Percentiles rank a stretch among this genome's conserved stretches.
Conservation (phyloP, 2,329 filamentous ascomycete genomes). For the Colletotrichum coccodes region DNA sequence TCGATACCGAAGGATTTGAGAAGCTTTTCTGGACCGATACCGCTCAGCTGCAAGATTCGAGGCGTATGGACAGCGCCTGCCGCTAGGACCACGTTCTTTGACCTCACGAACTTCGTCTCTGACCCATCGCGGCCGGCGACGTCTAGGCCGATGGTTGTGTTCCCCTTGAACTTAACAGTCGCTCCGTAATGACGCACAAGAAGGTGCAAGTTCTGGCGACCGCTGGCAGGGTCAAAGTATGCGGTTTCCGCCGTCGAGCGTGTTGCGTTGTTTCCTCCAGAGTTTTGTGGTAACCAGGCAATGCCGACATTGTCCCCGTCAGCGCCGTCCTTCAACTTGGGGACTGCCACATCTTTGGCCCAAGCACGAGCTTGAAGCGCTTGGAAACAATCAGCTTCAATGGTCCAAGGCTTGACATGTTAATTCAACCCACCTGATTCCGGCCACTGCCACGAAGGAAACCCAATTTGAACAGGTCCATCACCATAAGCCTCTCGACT, state of each 20-base stretch:
- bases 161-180: slow-evolving; percentile 41
- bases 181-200: slow-evolving; percentile 37
- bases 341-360: slow-evolving; percentile 31
- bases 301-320: slow-evolving; percentile 37
- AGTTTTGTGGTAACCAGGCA: slow-evolving; percentile 37
- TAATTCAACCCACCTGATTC: slow-evolving; percentile 26
- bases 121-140: slow-evolving; percentile 28
- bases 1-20: slow-evolving; percentile 56
- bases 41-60: slow-evolving; percentile 65
- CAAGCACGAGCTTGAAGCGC: slow-evolving; percentile 32
- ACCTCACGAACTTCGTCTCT: slow-evolving; percentile 11
- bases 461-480: slow-evolving; percentile 37
- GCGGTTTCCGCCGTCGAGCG: slow-evolving; percentile 37
- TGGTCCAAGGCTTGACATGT: accelerated
- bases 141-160: slow-evolving; percentile 46
- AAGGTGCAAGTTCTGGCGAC: slow-evolving; percentile 35
- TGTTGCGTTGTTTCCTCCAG: slow-evolving; percentile 33
- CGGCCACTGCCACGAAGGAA: slow-evolving; percentile 39
- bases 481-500: slow-evolving; percentile 11
- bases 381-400: not conserved
- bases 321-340: slow-evolving; percentile 35
- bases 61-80: slow-evolving; percentile 64
- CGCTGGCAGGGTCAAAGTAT: slow-evolving; percentile 34
- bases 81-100: slow-evolving; percentile 43
- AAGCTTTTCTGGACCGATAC: slow-evolving; percentile 58